A percentile compares a stretch with the other conserved stretches of the same genome.
Evolutionary conservation across 2,329 filamentous ascomycete species (phyloP).

Genomic region (Nothophoma quercina): DNA sequence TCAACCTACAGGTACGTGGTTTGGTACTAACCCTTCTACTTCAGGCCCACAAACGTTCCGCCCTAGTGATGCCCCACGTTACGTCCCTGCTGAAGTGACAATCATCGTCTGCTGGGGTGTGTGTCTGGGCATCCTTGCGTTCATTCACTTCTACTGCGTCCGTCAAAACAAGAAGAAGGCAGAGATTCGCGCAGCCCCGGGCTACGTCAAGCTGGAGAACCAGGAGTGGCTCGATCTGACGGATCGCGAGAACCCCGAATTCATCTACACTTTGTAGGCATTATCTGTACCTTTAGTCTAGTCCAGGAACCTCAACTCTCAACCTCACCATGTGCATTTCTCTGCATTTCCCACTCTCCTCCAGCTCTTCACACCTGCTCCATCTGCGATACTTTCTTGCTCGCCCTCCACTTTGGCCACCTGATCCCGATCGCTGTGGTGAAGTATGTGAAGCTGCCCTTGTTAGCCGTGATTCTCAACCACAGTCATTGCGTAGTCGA

Average conservation of each 20-base stretch:
- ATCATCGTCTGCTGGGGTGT: slow-evolving; percentile 67
- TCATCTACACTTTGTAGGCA: slow-evolving; percentile 65
- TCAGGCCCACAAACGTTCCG: slow-evolving; percentile 54
- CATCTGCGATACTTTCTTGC: background rate
- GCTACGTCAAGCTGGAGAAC: slow-evolving; percentile 69
- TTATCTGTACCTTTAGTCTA: too few species aligned
- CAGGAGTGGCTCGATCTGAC: slow-evolving; percentile 74
- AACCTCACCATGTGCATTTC: too few species aligned
- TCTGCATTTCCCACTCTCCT: too few species aligned
- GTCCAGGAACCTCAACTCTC: too few species aligned
- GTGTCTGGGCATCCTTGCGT: slow-evolving; percentile 62
- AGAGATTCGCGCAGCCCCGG: slow-evolving; percentile 58
- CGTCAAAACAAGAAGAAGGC: slow-evolving; percentile 68
- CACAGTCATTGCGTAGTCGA: background rate
- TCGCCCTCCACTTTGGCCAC: slow-evolving; percentile 8
- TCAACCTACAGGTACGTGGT: background rate
- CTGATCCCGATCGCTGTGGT: background rate
- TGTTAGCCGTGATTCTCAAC: too few species aligned
- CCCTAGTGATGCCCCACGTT: slow-evolving; percentile 53
- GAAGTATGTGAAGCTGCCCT: background rate
- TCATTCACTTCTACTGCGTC: slow-evolving; percentile 69
- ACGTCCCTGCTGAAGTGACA: slow-evolving; percentile 69
- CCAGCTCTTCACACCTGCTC: slow-evolving; percentile 10
- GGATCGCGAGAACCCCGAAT: slow-evolving; percentile 70
- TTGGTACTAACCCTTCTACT: slow-evolving; percentile 24